Percentiles rank a stretch among this genome's conserved stretches.
Conservation (phyloP, 768 basidiomycete genomes). For the Ramaria sp. region DNA sequence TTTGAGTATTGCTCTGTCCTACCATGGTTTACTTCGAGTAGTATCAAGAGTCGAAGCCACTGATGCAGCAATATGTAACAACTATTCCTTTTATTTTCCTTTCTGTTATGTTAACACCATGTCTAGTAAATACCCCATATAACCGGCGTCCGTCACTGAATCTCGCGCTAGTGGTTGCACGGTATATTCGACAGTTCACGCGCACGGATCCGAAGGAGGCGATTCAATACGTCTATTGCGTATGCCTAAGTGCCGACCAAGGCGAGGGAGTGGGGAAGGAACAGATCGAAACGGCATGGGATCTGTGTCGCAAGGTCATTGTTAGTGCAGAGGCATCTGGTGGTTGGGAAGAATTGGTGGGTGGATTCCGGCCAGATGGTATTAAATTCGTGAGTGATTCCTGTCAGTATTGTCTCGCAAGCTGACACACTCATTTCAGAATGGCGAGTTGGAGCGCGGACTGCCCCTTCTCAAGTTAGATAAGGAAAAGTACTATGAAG, state of each 20-base stretch:
- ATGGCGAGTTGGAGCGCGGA: constrained; percentile 80
- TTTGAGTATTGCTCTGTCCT: constrained; percentile 81
- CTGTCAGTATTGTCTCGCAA: background rate
- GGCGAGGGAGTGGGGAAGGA: constrained; percentile 63
- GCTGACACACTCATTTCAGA: constrained; percentile 30
- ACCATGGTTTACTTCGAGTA: constrained; percentile 84
- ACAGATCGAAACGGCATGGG: constrained; percentile 75
- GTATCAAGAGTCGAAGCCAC: constrained; percentile 74
- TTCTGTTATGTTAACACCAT: background rate
- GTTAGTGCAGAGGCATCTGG: constrained; percentile 68
- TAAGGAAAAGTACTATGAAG: constrained; percentile 58
- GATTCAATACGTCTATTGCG: constrained; percentile 86
- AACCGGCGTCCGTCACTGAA: constrained; percentile 61
- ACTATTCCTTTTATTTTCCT: constrained; percentile 15
- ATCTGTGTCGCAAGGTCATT: constrained; percentile 67
- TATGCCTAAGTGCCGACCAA: constrained; percentile 70
- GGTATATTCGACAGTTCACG: constrained; percentile 87
- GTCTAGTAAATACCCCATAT: constrained; percentile 58
- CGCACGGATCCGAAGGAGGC: constrained; percentile 91
- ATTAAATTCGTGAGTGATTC: constrained; percentile 63
- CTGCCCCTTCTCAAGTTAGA: constrained; percentile 67
- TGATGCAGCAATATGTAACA: constrained; percentile 67
- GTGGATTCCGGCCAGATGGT: constrained; percentile 85
- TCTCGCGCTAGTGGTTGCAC: constrained; percentile 79
- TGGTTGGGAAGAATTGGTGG: constrained; percentile 88